Conservation (phyloP, 441 rosid species). For the Populus hybrid region DNA sequence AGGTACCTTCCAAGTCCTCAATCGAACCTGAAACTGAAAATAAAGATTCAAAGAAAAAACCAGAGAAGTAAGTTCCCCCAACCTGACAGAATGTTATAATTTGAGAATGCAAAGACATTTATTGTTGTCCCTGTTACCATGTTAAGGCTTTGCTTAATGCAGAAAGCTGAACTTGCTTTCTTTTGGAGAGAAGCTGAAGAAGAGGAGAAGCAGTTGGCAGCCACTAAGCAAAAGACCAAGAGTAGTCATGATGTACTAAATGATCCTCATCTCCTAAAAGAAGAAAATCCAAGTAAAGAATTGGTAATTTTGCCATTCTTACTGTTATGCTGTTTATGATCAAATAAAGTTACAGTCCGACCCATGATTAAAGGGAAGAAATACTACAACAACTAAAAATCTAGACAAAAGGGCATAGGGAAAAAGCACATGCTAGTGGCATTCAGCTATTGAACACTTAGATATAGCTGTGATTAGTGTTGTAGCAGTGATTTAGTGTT, state of each 20-base stretch:
- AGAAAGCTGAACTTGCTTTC: slow-evolving; percentile 91
- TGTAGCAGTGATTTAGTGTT: too few relatives aligned
- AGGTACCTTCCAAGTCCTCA: slow-evolving; percentile 37
- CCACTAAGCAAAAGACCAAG: slow-evolving; percentile 71
- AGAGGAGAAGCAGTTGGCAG: slow-evolving; percentile 79
- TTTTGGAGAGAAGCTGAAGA: slow-evolving; percentile 99
- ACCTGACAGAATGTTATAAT: not conserved
- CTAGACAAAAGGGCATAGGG: not conserved
- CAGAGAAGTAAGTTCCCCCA: slow-evolving; percentile 59
- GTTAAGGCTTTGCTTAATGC: slow-evolving; percentile 30
- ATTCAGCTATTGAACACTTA: not conserved
- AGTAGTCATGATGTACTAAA: slow-evolving; percentile 95
- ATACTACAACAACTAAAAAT: not conserved
- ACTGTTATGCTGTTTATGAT: slow-evolving; percentile 11
- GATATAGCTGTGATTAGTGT: not conserved
- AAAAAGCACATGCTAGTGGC: not conserved
- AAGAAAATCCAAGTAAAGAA: slow-evolving; percentile 44
- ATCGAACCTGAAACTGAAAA: slow-evolving; percentile 35
- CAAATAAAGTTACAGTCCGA: not conserved
- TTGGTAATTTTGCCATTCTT: slow-evolving; percentile 35
- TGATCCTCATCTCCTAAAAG: slow-evolving; percentile 87
- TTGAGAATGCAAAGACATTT: not conserved
- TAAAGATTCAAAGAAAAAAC: slow-evolving; percentile 62
- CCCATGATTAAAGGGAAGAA: not conserved
- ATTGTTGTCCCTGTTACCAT: slow-evolving; percentile 4